Percentiles rank a stretch among this genome's conserved stretches.
Conservation (phyloP, 495 filamentous ascomycete genomes). For the Neurospora pannonica region DNA sequence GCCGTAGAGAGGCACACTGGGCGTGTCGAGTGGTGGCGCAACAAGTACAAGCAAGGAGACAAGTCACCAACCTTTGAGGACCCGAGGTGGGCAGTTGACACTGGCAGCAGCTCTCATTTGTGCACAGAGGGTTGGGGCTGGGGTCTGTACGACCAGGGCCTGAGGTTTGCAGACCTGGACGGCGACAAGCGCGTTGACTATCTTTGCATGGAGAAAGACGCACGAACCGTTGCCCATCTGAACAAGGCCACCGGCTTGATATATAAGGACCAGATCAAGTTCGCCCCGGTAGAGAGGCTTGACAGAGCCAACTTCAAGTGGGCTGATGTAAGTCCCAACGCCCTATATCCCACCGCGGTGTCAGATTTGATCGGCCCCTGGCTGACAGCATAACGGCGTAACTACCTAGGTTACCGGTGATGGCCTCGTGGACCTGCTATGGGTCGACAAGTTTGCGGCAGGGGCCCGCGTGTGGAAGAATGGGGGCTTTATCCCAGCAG, state of each 20-base stretch:
- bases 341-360: too few relatives aligned
- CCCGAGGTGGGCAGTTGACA: not conserved
- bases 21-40: not conserved
- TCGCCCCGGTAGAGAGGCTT: constrained; percentile 2
- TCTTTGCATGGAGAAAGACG: constrained; percentile 18
- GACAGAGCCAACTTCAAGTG: constrained; percentile 17
- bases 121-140: constrained; percentile 9
- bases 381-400: too few relatives aligned
- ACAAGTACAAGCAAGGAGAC: not conserved
- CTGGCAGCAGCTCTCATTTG: not conserved
- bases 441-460: constrained; percentile 19
- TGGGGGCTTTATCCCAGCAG: constrained; percentile 1
- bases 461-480: constrained; percentile 8
- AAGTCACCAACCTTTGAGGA: not conserved
- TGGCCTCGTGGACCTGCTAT: constrained; percentile 19
- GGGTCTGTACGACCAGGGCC: not conserved
- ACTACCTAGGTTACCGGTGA: constrained; percentile 14
- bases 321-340: constrained; percentile 2
- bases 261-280: constrained; percentile 15
- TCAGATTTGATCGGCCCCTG: too few relatives aligned
- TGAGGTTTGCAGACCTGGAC: constrained; percentile 24
- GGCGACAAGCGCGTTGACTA: constrained; percentile 22
- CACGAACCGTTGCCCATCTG: constrained; percentile 9
- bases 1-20: constrained; percentile 2
- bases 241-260: constrained; percentile 8